Evolutionary conservation across 441 rosid genomes (phyloP), one percentile per base, ranked within the genome.

Genomic region (Melastoma candidum): DNA sequence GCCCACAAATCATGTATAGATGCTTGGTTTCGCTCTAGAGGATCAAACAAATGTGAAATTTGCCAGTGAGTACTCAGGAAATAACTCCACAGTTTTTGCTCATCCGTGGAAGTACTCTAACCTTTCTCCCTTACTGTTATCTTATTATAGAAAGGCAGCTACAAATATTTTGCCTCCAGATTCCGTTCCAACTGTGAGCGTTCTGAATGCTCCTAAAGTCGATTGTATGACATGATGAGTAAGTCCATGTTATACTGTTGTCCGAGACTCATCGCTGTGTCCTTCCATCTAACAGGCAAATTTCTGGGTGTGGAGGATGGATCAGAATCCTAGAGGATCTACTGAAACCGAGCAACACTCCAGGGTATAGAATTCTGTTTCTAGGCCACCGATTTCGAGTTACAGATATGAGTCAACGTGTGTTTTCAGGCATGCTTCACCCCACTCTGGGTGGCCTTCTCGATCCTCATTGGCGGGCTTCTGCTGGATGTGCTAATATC

Each of bases 401-500:
- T 4, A 32, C 8, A 32, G 41, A 8, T 32, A 4, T 32, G 41
- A 3, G 41, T 32, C 41, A 1, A 4, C 7, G 41, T 32, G 41
- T 32, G 41, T 32, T 32, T 17, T 32, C 80, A 84, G 94, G 85
- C 83, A 27, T 90, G 95, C 66, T 75, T 80, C 67, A 82, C 84
- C 64, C 89, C 90, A 2, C 89, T 90, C 2, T 86, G 97, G 95
- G 83, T 90, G 57, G 97, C 95, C 52, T 90, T 84, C 72, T 82
- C 88, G 2, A 86, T 90, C 59, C 84, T 90, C 14, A 75, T 86
- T n/a, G 94, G 90, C 24, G 94, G 97, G 47, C 73, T 90, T 29
- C 62, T 90, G 66, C 65, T 90, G 68, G 97, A 90, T 63, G 90
- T 90, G 71, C 71, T 90, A 46, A 86, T 90, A 71, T 84, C 95